Base-by-base conservation (phyloP, 768 basidiomycete genomes). In the Rhodotorula toruloides region DNA sequence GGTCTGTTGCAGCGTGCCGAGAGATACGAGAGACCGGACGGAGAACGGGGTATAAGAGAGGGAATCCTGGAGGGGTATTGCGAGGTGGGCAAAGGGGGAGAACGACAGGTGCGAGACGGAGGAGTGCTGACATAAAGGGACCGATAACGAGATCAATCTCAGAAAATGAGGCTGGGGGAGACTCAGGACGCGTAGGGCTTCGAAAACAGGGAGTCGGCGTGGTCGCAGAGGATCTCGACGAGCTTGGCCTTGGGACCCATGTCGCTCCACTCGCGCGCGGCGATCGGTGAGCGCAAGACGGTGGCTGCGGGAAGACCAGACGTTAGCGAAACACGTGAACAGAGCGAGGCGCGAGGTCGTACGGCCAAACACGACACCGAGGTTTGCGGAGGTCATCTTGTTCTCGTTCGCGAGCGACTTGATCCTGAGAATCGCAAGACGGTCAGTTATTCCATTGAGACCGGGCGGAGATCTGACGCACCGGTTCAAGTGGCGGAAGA, bases 331-430 rank as follows among this genome's bases (percentile, higher is more conserved):
- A 75, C 58, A 60, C 50, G 17, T 40, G 53, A 32, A 39, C 31
- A 37, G 42, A 27, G 4, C 17, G 32, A 52, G 66, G 37, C 40
- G 43, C 34, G 21, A 86, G n/a, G n/a, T n/a, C 94, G 79, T 77
- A 98, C 94, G 96, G 73, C 96, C 96, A 78, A 98, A 97, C 47
- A 99, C 93, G 37, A 98, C 92, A 11, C 96, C 96, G 29, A 99
- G 80, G 74, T 98, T 99, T 69, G 92, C 84, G 5, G 91, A 87
- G 55, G 85, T 90, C 96, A 99, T 99, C 58, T 91, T 81, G 78
- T 99, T 99, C 54, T 79, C 81, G 47, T 87, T 84, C 60, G 83
- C 83, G 40, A 81, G 82, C 63, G 85, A 81, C 72, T 85, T 84
- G 37, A 98, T 83, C 58, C 83, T 82, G 68, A 14, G n/a, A 32